These are phyloP conservation scores for Coelastrella sp. DNA, from an alignment of 139 green algal genomes.

Conservation along the genomic window DNA sequence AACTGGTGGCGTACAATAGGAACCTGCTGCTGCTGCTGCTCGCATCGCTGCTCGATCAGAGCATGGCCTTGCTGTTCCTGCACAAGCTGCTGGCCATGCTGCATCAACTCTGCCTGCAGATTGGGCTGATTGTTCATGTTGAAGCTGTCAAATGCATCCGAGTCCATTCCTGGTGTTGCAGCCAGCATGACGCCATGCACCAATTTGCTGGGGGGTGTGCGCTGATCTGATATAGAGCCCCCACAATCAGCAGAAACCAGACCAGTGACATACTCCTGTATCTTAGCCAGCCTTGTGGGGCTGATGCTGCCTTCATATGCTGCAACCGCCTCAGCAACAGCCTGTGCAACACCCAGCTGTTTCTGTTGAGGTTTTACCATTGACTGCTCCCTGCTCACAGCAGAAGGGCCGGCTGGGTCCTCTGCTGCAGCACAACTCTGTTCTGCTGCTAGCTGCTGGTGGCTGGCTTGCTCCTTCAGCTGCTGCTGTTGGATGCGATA, in stretches of 20 bases:
- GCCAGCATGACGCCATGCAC: not conserved
- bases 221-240: not conserved
- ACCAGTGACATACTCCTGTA: constrained; percentile 29
- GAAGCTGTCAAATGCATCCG: constrained; percentile 13
- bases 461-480: not conserved
- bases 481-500: constrained; percentile 33
- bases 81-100: constrained; percentile 24
- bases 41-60: not conserved
- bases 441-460: not conserved
- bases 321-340: constrained; percentile 1
- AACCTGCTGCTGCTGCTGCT: constrained; percentile 20
- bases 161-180: not conserved
- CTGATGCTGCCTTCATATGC: constrained; percentile 42
- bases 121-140: constrained; percentile 27
- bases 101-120: constrained; percentile 16
- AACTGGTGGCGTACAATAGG: not conserved
- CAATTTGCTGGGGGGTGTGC: not conserved
- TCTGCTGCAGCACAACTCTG: not conserved
- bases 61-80: constrained; percentile 23
- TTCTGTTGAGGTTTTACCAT: not conserved
- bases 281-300: not conserved
- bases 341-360: not conserved
- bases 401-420: not conserved
- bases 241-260: not conserved
- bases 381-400: not conserved